A percentile compares a stretch with the other conserved stretches of the same genome.
phyloP scores from a whole-genome alignment of 768 basidiomycete genomes.

The Boletellus emodensis region DNA sequence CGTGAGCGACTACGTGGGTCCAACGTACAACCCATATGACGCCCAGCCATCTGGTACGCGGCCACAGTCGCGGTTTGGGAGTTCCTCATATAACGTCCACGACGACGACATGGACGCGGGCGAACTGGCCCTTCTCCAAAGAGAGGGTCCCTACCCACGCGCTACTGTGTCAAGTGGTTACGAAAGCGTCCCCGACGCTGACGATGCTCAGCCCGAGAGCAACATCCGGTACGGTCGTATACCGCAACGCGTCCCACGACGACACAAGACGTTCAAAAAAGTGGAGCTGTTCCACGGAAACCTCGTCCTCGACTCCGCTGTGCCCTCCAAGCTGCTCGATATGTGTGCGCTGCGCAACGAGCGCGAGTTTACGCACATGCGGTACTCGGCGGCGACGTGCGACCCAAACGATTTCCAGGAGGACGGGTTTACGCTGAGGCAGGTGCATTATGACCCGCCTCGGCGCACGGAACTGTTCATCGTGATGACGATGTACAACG shows the following conservation, averaged over 20 bases:
- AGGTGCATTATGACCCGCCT: conserved; percentile 87
- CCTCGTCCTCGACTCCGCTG: conserved; percentile 84
- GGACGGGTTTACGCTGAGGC: conserved; percentile 80
- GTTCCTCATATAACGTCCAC: conserved; percentile 37
- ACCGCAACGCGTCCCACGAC: conserved; percentile 82
- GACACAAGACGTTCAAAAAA: conserved; percentile 92
- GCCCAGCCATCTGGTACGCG: conserved; percentile 21
- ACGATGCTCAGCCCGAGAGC: conserved; percentile 38
- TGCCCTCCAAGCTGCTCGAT: conserved; percentile 87
- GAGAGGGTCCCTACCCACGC: conserved; percentile 35
- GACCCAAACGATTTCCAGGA: conserved; percentile 91
- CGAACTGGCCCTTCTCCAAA: conserved; percentile 61
- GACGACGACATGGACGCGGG: conserved; percentile 50
- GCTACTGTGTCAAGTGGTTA: conserved; percentile 46
- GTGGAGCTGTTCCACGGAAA: conserved; percentile 94
- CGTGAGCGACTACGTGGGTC: conserved; percentile 9
- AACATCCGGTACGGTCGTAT: conserved; percentile 87
- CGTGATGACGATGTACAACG: conserved; percentile 98
- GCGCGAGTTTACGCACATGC: conserved; percentile 93
- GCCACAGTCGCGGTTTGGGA: conserved; percentile 22
- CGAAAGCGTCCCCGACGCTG: conserved; percentile 22
- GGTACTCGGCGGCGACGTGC: conserved; percentile 93
- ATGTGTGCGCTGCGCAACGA: conserved; percentile 75
- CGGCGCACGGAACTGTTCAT: conserved; percentile 92
- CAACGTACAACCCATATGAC: conserved; percentile 24